These are phyloP conservation scores for Arctium lappa DNA, from an alignment of 129 eudicot genomes.

Conservation along the genomic window DNA sequence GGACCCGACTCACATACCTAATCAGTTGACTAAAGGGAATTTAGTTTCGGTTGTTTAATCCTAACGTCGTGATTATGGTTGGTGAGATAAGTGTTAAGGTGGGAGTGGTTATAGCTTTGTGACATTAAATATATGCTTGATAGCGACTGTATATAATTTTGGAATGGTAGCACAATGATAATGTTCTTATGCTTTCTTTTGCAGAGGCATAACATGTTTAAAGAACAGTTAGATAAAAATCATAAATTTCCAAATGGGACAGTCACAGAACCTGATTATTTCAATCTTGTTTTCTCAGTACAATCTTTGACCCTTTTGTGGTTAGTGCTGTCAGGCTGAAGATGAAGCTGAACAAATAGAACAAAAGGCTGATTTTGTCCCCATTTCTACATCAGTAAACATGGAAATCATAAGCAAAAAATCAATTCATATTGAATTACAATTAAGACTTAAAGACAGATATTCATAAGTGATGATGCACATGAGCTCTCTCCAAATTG, in stretches of 20 bases:
- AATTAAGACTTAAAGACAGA: not conserved
- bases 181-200: not conserved
- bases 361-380: not conserved
- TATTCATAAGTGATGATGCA: not conserved
- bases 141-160: not conserved
- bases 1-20: constrained; percentile 17
- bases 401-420: not conserved
- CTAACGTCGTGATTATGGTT: constrained; percentile 10
- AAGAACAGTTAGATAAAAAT: not conserved
- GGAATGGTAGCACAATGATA: not conserved
- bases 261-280: not conserved
- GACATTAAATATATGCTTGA: not conserved
- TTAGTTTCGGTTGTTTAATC: not conserved
- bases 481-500: not conserved
- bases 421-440: not conserved
- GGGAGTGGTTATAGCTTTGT: constrained; percentile 22
- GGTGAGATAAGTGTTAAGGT: not conserved
- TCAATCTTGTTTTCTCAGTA: not conserved
- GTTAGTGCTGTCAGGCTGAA: not conserved
- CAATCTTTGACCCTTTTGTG: not conserved
- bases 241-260: not conserved
- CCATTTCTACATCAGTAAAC: not conserved
- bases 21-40: constrained; percentile 13
- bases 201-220: not conserved
- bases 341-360: not conserved